phyloP scores from a whole-genome alignment of 805 yeast species.

The Saccharomycopsis fermentans region DNA sequence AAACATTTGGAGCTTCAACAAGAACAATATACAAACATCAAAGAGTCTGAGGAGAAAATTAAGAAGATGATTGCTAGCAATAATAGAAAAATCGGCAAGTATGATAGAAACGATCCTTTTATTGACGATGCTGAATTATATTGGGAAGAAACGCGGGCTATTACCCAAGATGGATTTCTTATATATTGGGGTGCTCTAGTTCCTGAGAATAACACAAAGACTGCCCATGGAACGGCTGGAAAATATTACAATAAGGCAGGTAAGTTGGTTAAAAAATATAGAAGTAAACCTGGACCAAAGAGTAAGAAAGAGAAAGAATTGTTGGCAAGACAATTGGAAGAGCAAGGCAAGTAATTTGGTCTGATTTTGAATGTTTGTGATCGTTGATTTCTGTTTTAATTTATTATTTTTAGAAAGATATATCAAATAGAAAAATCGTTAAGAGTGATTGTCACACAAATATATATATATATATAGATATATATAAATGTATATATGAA shows the following conservation, averaged over 20 bases:
- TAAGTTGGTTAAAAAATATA: conserved; percentile 12
- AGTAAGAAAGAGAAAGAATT: conserved; percentile 15
- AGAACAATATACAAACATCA: conserved; percentile 18
- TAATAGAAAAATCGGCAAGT: conserved; percentile 77
- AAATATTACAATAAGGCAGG: conserved; percentile 8
- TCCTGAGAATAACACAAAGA: conserved; percentile 20
- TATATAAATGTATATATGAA: too few species aligned
- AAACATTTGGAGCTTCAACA: conserved; percentile 17
- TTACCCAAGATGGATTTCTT: conserved; percentile 91
- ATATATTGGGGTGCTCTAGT: conserved; percentile 89
- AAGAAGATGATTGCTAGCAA: conserved; percentile 30
- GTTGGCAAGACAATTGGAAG: conserved; percentile 10
- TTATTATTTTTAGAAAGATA: not conserved
- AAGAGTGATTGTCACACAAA: not conserved
- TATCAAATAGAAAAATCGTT: not conserved
- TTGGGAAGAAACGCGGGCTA: conserved; percentile 89
- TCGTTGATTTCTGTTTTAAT: not conserved
- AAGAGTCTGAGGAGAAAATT: conserved; percentile 35
- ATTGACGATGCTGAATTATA: conserved; percentile 89
- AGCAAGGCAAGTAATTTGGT: not conserved
- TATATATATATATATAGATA: not conserved
- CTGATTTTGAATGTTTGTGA: not conserved
- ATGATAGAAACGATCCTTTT: conserved; percentile 89
- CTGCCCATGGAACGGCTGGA: not conserved
- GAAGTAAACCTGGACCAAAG: conserved; percentile 18